Evolutionary conservation across 2,329 filamentous ascomycete genomes (phyloP), one percentile per base, ranked within the genome.

Genomic region (Phyllosticta capitalensis): DNA sequence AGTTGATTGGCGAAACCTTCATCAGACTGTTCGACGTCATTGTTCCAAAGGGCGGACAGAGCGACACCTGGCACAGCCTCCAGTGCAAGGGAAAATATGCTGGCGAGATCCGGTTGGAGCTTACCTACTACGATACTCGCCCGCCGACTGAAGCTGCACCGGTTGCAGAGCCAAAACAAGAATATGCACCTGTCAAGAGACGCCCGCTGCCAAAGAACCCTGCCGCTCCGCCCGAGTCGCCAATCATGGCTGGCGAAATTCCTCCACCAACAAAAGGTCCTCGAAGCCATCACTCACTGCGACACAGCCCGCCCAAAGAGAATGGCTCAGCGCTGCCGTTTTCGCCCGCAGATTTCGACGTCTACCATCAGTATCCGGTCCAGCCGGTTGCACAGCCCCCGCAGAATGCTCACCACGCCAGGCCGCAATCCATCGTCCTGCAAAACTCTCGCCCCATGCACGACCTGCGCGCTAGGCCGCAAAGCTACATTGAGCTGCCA

Each of bases 1-100:
- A 99, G 65, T 75, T 99, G 64, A 96, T 99, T 67, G 94, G 94
- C 64, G 94, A 99, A 74, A 86, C 89, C 6, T 96, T 90, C 87
- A 83, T 97, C 61, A 88, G 89, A 68, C 79, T 99, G 61, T 85
- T 86, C 65, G 82, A 84, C 65, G 88, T 99, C 66, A 83, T 99
- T 63, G 81, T 92, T 20, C 79, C 85, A 1, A 92, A 94, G 54
- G 94, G 94, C 54, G 92, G 94, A n/a, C 90, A 96, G 75, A 91
- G 83, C 69, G 94, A 99, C 73, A 79, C 90, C 59, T 99, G 94
- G 94, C 92, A 96, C 71, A 85, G 80, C 61, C 78, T 99, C 65
- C 88, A 83, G 64, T 97, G 85, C 79, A 90, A 87, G 69, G 91
- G 92, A 63, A 96, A 96, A 79, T 99, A 97, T 68, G 92, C 94